phyloP scores from a whole-genome alignment of 768 basidiomycete species.

The Chiua virens region DNA sequence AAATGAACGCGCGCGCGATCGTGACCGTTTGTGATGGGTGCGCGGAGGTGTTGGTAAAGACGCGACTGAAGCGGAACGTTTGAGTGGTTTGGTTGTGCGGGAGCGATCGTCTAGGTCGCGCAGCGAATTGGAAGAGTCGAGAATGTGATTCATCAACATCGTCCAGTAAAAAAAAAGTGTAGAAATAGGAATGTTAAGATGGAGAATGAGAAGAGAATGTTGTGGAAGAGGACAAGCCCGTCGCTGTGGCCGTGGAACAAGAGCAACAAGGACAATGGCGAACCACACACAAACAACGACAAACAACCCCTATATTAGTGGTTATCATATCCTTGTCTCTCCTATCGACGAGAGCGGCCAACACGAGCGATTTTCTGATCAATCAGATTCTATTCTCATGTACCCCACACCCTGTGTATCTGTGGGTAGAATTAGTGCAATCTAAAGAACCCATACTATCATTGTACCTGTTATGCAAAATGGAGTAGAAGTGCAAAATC shows the following conservation, averaged over 20 bases:
- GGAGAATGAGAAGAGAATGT: slow-evolving; percentile 13
- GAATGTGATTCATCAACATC: slow-evolving; percentile 34
- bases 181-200: background rate
- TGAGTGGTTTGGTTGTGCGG: slow-evolving; percentile 55
- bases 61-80: slow-evolving; percentile 63
- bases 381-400: too few relatives aligned
- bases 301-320: slow-evolving; percentile 7
- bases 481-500: too few relatives aligned
- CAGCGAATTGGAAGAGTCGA: slow-evolving; percentile 33
- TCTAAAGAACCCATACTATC: too few relatives aligned
- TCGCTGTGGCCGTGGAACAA: slow-evolving; percentile 17
- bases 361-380: too few relatives aligned
- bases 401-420: too few relatives aligned
- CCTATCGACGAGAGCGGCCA: too few relatives aligned
- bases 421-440: too few relatives aligned
- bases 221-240: slow-evolving; percentile 21
- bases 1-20: slow-evolving; percentile 41
- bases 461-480: too few relatives aligned
- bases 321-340: too few relatives aligned
- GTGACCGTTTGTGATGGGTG: slow-evolving; percentile 51
- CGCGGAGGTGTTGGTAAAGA: slow-evolving; percentile 69
- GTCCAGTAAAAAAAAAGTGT: background rate
- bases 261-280: slow-evolving; percentile 13
- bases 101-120: slow-evolving; percentile 13
- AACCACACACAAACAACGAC: slow-evolving; percentile 16